Evolutionary conservation across 208 protist genomes (phyloP), one percentile per base, ranked within the genome.

Genomic region (Sergeia podlipaevii): DNA sequence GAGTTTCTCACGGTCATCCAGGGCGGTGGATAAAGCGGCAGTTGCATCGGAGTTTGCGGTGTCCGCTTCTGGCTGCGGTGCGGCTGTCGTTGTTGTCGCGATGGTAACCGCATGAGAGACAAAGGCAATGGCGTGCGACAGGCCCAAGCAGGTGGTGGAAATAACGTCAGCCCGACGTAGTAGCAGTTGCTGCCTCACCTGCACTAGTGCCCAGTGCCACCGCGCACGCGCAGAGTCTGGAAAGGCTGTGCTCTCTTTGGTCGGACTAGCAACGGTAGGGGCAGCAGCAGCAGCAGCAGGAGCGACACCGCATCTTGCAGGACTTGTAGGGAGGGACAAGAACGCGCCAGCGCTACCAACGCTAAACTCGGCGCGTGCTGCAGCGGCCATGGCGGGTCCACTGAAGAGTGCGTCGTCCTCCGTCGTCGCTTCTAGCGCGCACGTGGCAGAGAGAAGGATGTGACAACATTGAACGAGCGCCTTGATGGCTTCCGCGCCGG

Each of bases 1-100:
- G 4, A 76, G 45, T 13, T 27, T 44, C 34, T 88, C 74, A 21
- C 74, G 66, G 2, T 57, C 49, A 0, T 62, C 75, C 6, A 69
- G n/a, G 10, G 58, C 49, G 4, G 21, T 21, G 10, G 61, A 63
- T 23, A 64, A 34, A n/a, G n/a, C n/a, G n/a, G n/a, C n/a, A n/a
- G n/a, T n/a, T n/a, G n/a, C n/a, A n/a, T n/a, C n/a, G n/a, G n/a
- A n/a, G n/a, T n/a, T n/a, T n/a, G n/a, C n/a, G n/a, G n/a, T n/a
- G n/a, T n/a, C n/a, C n/a, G n/a, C n/a, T n/a, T n/a, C n/a, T n/a
- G n/a, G n/a, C n/a, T n/a, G n/a, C n/a, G n/a, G n/a, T n/a, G n/a
- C n/a, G n/a, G n/a, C n/a, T n/a, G n/a, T n/a, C n/a, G n/a, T n/a
- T n/a, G n/a, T n/a, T n/a, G n/a, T n/a, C n/a, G n/a, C n/a, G n/a